Evolutionary conservation across 192 early-diverging fungal genomes (phyloP), one percentile per base, ranked within the genome.

Genomic region (Thamnidium elegans): DNA sequence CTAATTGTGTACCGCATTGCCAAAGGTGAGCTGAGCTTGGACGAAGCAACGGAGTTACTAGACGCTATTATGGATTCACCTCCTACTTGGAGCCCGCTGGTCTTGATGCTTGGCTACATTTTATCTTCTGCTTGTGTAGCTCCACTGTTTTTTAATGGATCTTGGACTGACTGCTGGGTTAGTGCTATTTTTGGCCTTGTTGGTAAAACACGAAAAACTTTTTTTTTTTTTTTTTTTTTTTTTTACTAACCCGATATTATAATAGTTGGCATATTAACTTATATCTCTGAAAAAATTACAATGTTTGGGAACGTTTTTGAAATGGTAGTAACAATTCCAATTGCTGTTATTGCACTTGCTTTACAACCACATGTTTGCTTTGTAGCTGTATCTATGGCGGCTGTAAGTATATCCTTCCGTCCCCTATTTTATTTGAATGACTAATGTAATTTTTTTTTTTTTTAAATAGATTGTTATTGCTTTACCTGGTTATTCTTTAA

Each of bases 401-500:
- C 83, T 30, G 74, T 86, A 52, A 42, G 58, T 53, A 19, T 44
- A 19, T 50, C 15, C 0, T 46, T 6, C 13, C 13, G 46, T n/a
- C 9, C 7, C 4, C 4, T 48, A 0, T 19, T 48, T 7, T 48
- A 19, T 39, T 65, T 48, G 4, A 39, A 11, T 17, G 58, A 43
- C 1, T n/a, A 1, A 58, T 13, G 13, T 43, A 50, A 14, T 7
- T 14, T 1, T 11, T 26, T 55, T 23, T 21, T 32, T 42, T 48
- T 14, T 21, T 63, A 7, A 8, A 19, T 26, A 69, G 67, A 59
- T 75, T 53, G 81, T 87, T 14, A 77, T 87, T 69, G 66, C 86
- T 31, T 74, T 89, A 5, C 86, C 88, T 0, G 95, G 95, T 8
- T 80, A 94, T 48, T 75, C 85, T 7, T 70, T 97, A 58, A 97